Conservation (phyloP, 164 flowering plant genomes). For the Akebia trifoliata region DNA sequence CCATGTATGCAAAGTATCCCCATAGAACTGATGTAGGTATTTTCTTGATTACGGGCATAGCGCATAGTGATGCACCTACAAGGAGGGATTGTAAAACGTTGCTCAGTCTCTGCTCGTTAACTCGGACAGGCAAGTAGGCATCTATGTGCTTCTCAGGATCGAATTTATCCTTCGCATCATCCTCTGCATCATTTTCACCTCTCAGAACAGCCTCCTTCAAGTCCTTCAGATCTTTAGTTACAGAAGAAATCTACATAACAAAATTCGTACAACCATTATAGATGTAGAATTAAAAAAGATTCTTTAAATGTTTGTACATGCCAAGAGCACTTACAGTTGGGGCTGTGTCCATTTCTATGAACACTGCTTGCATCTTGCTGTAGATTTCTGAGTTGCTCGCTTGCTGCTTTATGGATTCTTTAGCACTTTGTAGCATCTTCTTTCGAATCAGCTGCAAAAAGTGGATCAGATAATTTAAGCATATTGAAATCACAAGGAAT, state of each 20-base stretch:
- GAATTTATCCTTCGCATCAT: slow-evolving; percentile 22
- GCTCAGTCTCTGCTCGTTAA: slow-evolving; percentile 74
- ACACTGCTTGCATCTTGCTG: slow-evolving; percentile 48
- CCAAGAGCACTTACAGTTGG: slow-evolving; percentile 26
- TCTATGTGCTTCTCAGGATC: slow-evolving; percentile 74
- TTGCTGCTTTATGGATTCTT: slow-evolving; percentile 37
- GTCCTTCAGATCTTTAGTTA: slow-evolving; percentile 39
- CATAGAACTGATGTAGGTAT: slow-evolving; percentile 65
- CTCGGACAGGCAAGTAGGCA: slow-evolving; percentile 64
- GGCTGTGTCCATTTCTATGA: slow-evolving; percentile 43
- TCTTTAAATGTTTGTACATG: too few species aligned
- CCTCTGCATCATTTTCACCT: slow-evolving; percentile 22
- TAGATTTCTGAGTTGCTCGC: slow-evolving; percentile 42
- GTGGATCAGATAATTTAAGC: not conserved
- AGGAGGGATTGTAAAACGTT: slow-evolving; percentile 64
- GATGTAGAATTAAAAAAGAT: too few species aligned
- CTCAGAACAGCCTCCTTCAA: slow-evolving; percentile 51
- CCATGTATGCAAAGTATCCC: slow-evolving; percentile 84
- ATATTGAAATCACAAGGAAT: too few species aligned
- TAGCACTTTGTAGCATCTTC: slow-evolving; percentile 49
- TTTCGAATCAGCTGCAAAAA: slow-evolving; percentile 38
- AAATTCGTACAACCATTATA: not conserved
- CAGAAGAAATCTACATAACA: slow-evolving; percentile 23
- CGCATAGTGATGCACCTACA: slow-evolving; percentile 38
- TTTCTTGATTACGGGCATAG: slow-evolving; percentile 45